phyloP scores from a whole-genome alignment of 441 rosid species.

The Jatropha podagrica region DNA sequence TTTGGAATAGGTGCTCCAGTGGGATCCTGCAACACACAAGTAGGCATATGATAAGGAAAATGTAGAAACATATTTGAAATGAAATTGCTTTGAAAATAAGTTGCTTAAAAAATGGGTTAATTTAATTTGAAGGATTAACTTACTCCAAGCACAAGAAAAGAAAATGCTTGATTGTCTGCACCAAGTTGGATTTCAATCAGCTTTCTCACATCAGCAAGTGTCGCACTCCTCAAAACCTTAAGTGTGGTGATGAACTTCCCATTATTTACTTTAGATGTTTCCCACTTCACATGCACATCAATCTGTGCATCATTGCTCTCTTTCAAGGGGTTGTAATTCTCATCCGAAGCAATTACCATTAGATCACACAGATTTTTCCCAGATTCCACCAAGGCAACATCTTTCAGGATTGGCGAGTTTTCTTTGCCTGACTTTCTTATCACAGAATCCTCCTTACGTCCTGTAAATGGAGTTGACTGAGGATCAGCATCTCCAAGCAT shows the following conservation, averaged over 20 bases:
- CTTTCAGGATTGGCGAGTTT: slow-evolving; percentile 19
- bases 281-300: slow-evolving; percentile 66
- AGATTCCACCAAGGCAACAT: slow-evolving; percentile 1
- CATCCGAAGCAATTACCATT: slow-evolving; percentile 42
- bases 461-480: slow-evolving; percentile 18
- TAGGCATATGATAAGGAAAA: neutral
- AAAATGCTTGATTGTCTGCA: slow-evolving; percentile 51
- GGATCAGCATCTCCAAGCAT: slow-evolving; percentile 34
- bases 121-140: slow-evolving; percentile 11
- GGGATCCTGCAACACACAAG: slow-evolving; percentile 50
- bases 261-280: slow-evolving; percentile 49
- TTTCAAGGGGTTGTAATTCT: slow-evolving; percentile 43
- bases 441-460: slow-evolving; percentile 11
- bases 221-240: slow-evolving; percentile 52
- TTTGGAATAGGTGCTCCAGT: slow-evolving; percentile 46
- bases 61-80: neutral
- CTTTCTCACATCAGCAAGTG: slow-evolving; percentile 69
- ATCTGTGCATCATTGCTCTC: slow-evolving; percentile 36
- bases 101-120: neutral
- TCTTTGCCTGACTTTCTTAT: slow-evolving; percentile 25
- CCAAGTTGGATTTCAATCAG: slow-evolving; percentile 67
- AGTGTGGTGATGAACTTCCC: slow-evolving; percentile 56
- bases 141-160: slow-evolving; percentile 62
- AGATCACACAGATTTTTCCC: slow-evolving; percentile 20
- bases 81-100: neutral